A percentile compares a stretch with the other conserved stretches of the same genome.
Evolutionary conservation across 2,329 filamentous ascomycete genomes (phyloP).

Genomic region (Cytospora paraplurivora): DNA sequence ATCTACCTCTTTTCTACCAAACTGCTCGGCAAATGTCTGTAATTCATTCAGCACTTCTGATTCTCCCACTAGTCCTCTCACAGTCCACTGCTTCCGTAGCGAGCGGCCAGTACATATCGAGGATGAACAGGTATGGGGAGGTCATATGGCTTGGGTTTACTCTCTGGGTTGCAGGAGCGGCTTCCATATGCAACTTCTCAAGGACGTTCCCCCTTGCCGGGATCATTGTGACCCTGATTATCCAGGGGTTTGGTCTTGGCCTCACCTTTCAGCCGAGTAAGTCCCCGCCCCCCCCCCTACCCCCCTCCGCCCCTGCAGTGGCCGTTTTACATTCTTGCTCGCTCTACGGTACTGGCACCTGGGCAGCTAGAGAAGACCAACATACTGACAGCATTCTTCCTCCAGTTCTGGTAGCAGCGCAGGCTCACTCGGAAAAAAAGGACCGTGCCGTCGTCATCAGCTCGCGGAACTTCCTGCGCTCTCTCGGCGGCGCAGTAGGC

Average conservation of each 20-base stretch:
- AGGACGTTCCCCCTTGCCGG: constrained; percentile 27
- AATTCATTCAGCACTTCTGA: constrained; percentile 49
- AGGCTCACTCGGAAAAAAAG: constrained; percentile 57
- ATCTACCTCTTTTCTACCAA: constrained; percentile 61
- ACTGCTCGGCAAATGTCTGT: constrained; percentile 41
- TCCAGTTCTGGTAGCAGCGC: constrained; percentile 53
- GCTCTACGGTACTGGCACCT: neutral
- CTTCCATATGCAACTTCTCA: constrained; percentile 5
- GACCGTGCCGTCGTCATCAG: constrained; percentile 65
- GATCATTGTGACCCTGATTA: constrained; percentile 52
- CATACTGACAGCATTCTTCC: neutral
- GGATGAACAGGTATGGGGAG: constrained; percentile 58
- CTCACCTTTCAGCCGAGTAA: constrained; percentile 47
- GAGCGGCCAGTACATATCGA: constrained; percentile 61
- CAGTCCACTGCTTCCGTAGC: constrained; percentile 47
- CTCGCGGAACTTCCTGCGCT: constrained; percentile 63
- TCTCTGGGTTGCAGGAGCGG: constrained; percentile 40
- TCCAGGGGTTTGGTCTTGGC: constrained; percentile 57
- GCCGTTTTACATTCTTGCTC: neutral
- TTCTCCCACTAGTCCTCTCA: constrained; percentile 49
- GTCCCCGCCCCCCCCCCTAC: neutral
- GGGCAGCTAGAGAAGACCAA: neutral
- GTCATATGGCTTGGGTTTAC: constrained; percentile 52
- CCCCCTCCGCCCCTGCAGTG: neutral
- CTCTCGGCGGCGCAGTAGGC: constrained; percentile 59